These are phyloP conservation scores for Pseudoneurospora amorphoporcata DNA, from an alignment of 495 filamentous ascomycete genomes.

Conservation along the genomic window DNA sequence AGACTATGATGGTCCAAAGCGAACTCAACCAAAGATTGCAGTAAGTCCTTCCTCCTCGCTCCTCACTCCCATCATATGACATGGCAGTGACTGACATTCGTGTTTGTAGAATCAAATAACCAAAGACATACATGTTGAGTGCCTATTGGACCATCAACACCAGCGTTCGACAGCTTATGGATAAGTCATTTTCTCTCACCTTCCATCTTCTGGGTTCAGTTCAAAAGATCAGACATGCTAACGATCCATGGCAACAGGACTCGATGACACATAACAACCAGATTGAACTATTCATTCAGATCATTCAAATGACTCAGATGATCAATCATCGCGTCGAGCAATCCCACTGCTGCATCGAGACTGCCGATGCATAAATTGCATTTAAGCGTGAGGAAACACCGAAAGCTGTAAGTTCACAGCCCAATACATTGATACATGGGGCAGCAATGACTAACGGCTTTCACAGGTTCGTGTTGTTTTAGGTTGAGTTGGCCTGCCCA, in stretches of 20 bases:
- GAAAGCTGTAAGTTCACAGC: not conserved
- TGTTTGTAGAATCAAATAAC: not conserved
- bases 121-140: not conserved
- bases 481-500: not conserved
- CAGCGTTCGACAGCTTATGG: not conserved
- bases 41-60: not conserved
- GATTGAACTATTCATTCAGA: not conserved
- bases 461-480: not conserved
- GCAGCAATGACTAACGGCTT: not conserved
- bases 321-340: not conserved
- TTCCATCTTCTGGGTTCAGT: not conserved
- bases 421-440: too few relatives aligned
- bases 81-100: not conserved
- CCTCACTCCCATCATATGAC: not conserved
- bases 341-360: not conserved
- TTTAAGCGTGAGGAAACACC: not conserved
- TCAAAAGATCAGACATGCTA: not conserved
- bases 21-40: not conserved
- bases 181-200: not conserved
- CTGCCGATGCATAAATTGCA: not conserved
- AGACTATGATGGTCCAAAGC: not conserved
- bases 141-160: not conserved
- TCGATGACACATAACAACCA: not conserved
- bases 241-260: not conserved
- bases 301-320: not conserved